A percentile compares a stretch with the other conserved stretches of the same genome.
Evolutionary conservation across 768 basidiomycete genomes (phyloP).

Genomic region (Tulasnella sp.): DNA sequence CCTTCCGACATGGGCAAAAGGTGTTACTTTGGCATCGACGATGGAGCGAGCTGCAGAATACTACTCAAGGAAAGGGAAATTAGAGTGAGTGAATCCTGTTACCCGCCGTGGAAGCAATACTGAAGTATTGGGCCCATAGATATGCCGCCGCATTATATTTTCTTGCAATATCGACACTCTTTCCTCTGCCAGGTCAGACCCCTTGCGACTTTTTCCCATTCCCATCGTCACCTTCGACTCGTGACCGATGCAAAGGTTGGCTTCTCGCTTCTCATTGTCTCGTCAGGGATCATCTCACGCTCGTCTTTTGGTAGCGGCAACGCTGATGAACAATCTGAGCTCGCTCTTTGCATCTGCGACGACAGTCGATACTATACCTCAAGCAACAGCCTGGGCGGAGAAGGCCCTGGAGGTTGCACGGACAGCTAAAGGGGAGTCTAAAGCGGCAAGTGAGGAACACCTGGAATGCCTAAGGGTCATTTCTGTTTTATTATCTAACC

Average conservation of each 20-base stretch:
- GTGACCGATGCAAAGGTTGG: constrained; percentile 23
- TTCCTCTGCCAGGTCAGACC: constrained; percentile 15
- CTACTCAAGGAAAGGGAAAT: constrained; percentile 23
- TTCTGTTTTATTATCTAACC: constrained; percentile 23
- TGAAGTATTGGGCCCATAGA: neutral
- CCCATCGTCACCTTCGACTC: constrained; percentile 9
- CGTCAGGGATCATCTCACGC: neutral
- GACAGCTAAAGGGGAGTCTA: constrained; percentile 14
- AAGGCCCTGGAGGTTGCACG: constrained; percentile 22
- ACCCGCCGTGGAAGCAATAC: neutral
- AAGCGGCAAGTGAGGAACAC: neutral
- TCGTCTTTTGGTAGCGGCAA: neutral
- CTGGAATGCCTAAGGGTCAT: constrained; percentile 20
- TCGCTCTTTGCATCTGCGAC: constrained; percentile 23
- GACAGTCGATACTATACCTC: constrained; percentile 14
- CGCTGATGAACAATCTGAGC: constrained; percentile 25
- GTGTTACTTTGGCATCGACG: constrained; percentile 21
- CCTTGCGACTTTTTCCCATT: neutral
- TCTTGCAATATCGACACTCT: constrained; percentile 24
- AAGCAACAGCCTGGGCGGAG: constrained; percentile 23
- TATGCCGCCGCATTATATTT: constrained; percentile 24
- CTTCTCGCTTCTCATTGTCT: neutral
- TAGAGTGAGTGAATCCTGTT: constrained; percentile 15
- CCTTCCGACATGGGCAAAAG: constrained; percentile 23
- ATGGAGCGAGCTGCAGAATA: constrained; percentile 23